Percentiles rank a stretch among this genome's conserved stretches.
These are phyloP conservation scores for Candida pseudoviswanathii DNA, from an alignment of 1,139 yeast species.

Conservation along the genomic window DNA sequence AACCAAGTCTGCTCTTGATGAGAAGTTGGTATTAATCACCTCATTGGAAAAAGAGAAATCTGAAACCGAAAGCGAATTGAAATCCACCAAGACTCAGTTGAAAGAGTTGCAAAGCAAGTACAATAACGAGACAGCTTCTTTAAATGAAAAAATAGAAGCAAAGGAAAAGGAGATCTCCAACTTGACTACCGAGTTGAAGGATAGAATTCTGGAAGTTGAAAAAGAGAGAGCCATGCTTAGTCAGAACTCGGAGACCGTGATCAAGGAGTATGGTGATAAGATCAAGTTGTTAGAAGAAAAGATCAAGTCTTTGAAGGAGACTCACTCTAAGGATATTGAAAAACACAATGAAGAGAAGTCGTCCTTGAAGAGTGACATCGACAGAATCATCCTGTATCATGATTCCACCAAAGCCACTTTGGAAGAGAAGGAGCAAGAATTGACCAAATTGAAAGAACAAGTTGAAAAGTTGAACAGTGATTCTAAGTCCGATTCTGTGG, in stretches of 20 bases:
- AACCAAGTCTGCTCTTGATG: background rate
- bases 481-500: background rate
- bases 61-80: constrained; percentile 3
- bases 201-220: constrained; percentile 48
- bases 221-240: constrained; percentile 49
- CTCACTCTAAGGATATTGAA: constrained; percentile 10
- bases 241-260: constrained; percentile 51
- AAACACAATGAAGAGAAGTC: constrained; percentile 12
- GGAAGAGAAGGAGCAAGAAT: constrained; percentile 7
- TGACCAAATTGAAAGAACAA: constrained; percentile 3
- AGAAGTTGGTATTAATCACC: constrained; percentile 11
- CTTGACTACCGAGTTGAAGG: constrained; percentile 24
- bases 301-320: constrained; percentile 11
- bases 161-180: constrained; percentile 12
- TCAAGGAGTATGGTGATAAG: constrained; percentile 51
- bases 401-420: constrained; percentile 2
- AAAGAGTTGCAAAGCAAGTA: constrained; percentile 7
- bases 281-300: constrained; percentile 17
- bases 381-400: constrained; percentile 2
- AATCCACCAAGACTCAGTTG: constrained; percentile 5
- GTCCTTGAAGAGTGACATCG: constrained; percentile 6
- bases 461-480: constrained; percentile 4
- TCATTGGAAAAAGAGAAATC: constrained; percentile 7
- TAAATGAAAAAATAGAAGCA: constrained; percentile 14
- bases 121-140: constrained; percentile 9